Evolutionary conservation across 2,329 filamentous ascomycete species (phyloP), one percentile per base, ranked within the genome.

Genomic region (Gnomoniopsis sp.): DNA sequence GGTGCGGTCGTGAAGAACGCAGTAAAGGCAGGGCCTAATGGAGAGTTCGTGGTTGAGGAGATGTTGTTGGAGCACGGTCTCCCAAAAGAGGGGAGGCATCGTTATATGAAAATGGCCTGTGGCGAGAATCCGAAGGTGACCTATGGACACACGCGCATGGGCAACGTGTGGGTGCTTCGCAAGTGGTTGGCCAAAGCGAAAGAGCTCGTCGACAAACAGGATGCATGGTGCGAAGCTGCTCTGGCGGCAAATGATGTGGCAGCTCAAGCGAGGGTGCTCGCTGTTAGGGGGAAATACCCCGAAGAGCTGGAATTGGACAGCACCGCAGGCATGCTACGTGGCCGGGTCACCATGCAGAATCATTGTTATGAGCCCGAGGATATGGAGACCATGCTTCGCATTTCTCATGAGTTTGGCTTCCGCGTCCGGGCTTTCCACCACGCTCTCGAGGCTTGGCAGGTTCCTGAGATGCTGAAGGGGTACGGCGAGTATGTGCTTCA

Each of bases 101-200:
- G 73, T 33, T 77, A 76, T 62, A 73, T 79, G 69, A 79, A 79
- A 64, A 75, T 78, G 71, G 77, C 76, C 1, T 75, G 75, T 60
- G 77, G 77, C 10, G 77, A 78, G 64, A 79, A 79, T 60, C 75
- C 75, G n/a, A 74, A 70, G 57, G 36, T 58, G 0, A 59, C 69
- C 1, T 76, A 77, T 62, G 65, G 65, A 4, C 72, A 76, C 51
- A 73, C 70, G 3, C 70, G 75, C 23, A 73, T 77, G 66, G 75
- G 73, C 1, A 71, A 73, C 58, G 71, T 73, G 1, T 77, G 69
- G 66, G 65, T 71, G 17, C 67, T 78, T 41, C 68, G 76, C 6
- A 66, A 73, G 48, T 75, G 76, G 48, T 70, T 77, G 49, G 69
- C 67, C n/a, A 65, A 66, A 50, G 75, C 74, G 2, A 70, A 66